Evolutionary conservation across 164 flowering plant genomes (phyloP), one percentile per base, ranked within the genome.

Genomic region (Magnolia officinalis): DNA sequence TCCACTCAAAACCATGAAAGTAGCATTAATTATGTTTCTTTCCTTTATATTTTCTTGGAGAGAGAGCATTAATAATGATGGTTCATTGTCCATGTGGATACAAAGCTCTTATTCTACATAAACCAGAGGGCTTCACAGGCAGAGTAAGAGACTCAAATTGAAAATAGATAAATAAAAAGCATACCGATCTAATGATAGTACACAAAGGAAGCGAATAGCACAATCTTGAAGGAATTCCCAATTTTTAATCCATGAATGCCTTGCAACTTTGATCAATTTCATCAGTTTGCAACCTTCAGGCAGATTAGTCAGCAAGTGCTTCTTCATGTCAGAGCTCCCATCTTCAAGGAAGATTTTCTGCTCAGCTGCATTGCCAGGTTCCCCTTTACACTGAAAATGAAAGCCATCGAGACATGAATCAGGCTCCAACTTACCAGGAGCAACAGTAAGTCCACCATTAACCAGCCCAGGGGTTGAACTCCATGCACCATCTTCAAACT

Each of bases 141-240:
- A 21, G 68, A 65, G 68, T 20, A 68, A 64, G 24, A 8, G 67
- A 64, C 4, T 19, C 24, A 64, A n/a, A 64, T 59, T 8, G 14
- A 9, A 64, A 31, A 68, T 3, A 37, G 50, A 68, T 29, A 29
- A 68, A 23, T 13, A 29, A 24, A 66, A 24, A 50, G 4, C 89
- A 81, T 91, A 95, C 96, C 99, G 97, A 76, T 96, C 99, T 37
- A 96, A 83, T 50, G 98, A 89, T 72, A 94, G 75, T 8, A 93
- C 88, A 84, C 97, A 96, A 72, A 96, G 81, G 77, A 94, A 89
- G 71, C 99, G 98, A 74, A 94, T 87, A n/a, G 95, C 94, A 88
- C 92, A 93, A 79, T 94, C 98, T 81, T 92, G 98, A 81, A 96
- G 96, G 84, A 96, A 92, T 85, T 93, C 98, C 85, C 87, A 86